Conservation (phyloP, 495 filamentous ascomycete genomes). For the Pyrenula aspistea region DNA sequence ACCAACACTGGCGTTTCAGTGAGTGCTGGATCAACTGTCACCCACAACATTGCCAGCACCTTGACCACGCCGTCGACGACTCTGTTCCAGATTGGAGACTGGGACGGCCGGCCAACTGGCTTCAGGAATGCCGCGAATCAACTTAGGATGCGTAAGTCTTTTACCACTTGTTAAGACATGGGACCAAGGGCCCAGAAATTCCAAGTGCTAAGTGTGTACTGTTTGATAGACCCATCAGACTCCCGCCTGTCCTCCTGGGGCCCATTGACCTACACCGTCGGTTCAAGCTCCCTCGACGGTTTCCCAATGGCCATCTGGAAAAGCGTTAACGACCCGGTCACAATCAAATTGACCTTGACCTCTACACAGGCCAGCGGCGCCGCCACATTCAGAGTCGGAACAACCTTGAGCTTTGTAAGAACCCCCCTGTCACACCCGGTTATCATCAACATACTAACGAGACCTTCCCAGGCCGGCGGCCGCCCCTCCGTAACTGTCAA, state of each 20-base stretch:
- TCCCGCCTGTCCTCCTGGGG: constrained; percentile 47
- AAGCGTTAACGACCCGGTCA: constrained; percentile 46
- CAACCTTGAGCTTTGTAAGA: constrained; percentile 49
- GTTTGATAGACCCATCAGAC: constrained; percentile 47
- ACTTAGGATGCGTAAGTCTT: constrained; percentile 37
- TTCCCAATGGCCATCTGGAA: constrained; percentile 61
- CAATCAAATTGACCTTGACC: constrained; percentile 45
- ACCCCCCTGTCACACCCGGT: constrained; percentile 14
- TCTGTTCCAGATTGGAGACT: constrained; percentile 52
- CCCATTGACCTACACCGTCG: constrained; percentile 46
- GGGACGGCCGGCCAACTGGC: constrained; percentile 50
- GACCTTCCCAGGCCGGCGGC: background rate
- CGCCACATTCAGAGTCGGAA: constrained; percentile 49
- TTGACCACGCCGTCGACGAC: constrained; percentile 28
- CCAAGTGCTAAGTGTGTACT: no score
- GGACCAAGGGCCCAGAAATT: no score
- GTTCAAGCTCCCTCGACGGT: constrained; percentile 30
- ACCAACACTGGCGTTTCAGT: constrained; percentile 36
- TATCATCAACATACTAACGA: background rate
- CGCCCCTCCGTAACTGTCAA: constrained; percentile 25
- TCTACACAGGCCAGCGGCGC: constrained; percentile 32
- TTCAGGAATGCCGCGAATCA: constrained; percentile 57
- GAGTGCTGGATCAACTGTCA: constrained; percentile 37
- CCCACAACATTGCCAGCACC: constrained; percentile 38
- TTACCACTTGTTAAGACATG: no score